A percentile compares a stretch with the other conserved stretches of the same genome.
Conservation (phyloP, 1,284 basidiomycete genomes). For the Ceratobasidium sp. region DNA sequence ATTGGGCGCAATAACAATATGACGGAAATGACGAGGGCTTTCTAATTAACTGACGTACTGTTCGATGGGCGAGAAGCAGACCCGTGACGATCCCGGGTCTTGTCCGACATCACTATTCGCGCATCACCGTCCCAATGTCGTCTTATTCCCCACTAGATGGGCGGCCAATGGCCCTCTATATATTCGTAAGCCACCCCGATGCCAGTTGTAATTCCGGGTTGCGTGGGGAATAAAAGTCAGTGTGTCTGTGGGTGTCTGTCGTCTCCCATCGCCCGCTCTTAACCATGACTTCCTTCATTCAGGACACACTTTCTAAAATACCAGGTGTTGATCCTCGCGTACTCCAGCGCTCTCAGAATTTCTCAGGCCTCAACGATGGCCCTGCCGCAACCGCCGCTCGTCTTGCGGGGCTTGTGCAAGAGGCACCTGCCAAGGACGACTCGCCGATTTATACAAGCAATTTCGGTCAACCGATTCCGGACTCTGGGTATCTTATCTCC, state of each 20-base stretch:
- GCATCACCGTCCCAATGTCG: not conserved
- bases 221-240: slow-evolving; percentile 8
- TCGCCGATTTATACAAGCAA: slow-evolving; percentile 56
- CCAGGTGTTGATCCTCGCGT: slow-evolving; percentile 56
- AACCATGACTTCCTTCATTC: slow-evolving; percentile 55
- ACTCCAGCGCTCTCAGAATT: slow-evolving; percentile 55
- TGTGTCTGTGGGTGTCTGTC: not conserved
- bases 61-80: not conserved
- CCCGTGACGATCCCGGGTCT: not conserved
- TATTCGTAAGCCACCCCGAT: not conserved
- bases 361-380: slow-evolving; percentile 57
- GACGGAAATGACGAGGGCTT: not conserved
- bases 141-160: not conserved
- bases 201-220: not conserved
- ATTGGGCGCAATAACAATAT: not conserved
- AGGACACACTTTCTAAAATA: slow-evolving; percentile 54
- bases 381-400: slow-evolving; percentile 55
- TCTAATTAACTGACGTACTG: not conserved
- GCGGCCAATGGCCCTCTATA: not conserved
- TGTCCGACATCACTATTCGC: not conserved
- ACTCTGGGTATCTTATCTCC: slow-evolving; percentile 49
- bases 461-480: slow-evolving; percentile 57
- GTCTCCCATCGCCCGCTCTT: too few species aligned
- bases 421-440: slow-evolving; percentile 54
- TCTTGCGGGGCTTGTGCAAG: slow-evolving; percentile 55